Evolutionary conservation across 2,329 filamentous ascomycete species (phyloP).

Genomic region (Cordyceps farinosa): DNA sequence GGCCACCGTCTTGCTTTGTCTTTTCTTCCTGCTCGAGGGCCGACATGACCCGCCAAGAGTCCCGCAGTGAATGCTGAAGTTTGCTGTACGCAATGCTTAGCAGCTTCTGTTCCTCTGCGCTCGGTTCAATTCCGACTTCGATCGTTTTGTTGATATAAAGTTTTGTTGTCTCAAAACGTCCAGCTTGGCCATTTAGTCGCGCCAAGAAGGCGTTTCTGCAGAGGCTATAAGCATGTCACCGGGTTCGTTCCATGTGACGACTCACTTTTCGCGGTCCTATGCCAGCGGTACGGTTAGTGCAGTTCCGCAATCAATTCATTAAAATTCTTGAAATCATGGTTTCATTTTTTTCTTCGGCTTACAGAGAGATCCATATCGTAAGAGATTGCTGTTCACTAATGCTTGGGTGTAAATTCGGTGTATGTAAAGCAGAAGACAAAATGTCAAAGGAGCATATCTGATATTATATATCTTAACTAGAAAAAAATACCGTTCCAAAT

Average conservation of each 20-base stretch:
- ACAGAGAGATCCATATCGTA: not conserved
- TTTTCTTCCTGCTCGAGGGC: not conserved
- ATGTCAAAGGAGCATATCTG: no score
- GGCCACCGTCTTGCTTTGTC: not conserved
- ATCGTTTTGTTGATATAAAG: not conserved
- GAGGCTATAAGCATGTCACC: not conserved
- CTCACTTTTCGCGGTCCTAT: slow-evolving; percentile 2
- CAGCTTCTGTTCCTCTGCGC: not conserved
- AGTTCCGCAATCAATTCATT: not conserved
- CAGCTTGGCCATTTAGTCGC: not conserved
- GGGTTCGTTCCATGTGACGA: not conserved
- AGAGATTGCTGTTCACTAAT: not conserved
- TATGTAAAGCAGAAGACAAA: not conserved
- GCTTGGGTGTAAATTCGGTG: not conserved
- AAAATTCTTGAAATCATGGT: not conserved
- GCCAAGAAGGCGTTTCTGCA: not conserved
- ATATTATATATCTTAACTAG: no score
- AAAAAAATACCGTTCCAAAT: not conserved
- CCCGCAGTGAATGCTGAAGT: not conserved
- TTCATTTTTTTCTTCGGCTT: not conserved
- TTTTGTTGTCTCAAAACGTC: not conserved
- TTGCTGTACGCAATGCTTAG: slow-evolving; percentile 9
- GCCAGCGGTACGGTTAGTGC: not conserved
- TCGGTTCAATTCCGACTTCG: not conserved
- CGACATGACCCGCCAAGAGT: not conserved